Evolutionary conservation across 768 basidiomycete species (phyloP), one percentile per base, ranked within the genome.

Genomic region (Sporobolomyces pararoseus): DNA sequence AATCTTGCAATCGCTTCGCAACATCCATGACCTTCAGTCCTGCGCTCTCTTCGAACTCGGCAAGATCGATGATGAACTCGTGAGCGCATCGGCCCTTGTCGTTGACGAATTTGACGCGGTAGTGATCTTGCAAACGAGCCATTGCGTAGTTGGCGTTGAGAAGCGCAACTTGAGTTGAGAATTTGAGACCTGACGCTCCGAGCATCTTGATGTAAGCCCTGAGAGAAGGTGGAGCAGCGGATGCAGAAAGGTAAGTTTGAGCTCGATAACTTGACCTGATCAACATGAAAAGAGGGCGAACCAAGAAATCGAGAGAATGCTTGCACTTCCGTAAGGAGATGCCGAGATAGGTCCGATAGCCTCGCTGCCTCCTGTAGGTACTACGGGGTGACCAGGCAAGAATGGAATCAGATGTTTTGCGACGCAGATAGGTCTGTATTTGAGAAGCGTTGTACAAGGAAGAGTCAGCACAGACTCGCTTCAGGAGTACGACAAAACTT

Each of bases 141-240:
- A 94, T 93, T 85, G 97, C 96, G 80, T 98, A 99, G 80, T 99
- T 99, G 57, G 96, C 96, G 77, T 88, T 97, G 50, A 99, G 84
- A 35, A 99, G 84, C 2, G 96, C 91, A 35, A 90, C 81, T 75
- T 89, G 89, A 4, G 93, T 89, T 0, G 92, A 87, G 68, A 91
- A 85, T 29, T 86, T 85, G 32, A 99, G 85, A 10, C 96, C 96
- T 64, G 86, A 82, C 12, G 94, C 95, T 32, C 96, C 96, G n/a
- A 99, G 86, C 96, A 99, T 98, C 90, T 73, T 95, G 84, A 96
- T 91, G 80, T 96, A 99, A 17, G 96, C 95, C 70, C 49, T 53
- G 31, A 14, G 39, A 27, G n/a, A 12, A 27, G 7, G 4, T 25
- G 47, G 27, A 21, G n/a, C 32, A 4, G 2, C 21, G 5, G 21